phyloP scores from a whole-genome alignment of 2,329 filamentous ascomycete genomes.

The Aspergillus sp. region DNA sequence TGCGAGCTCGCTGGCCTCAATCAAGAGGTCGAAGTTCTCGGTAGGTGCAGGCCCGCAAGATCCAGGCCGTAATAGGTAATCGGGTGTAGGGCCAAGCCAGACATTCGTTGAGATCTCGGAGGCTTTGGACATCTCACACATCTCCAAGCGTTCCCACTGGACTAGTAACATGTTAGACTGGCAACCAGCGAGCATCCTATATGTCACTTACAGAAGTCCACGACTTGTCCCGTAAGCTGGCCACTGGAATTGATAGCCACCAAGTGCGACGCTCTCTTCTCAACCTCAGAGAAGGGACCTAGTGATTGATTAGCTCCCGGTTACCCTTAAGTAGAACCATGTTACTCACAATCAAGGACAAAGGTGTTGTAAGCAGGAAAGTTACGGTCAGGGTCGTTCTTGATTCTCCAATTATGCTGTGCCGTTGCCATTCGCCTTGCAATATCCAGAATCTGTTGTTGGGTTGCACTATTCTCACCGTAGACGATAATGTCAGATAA shows the following conservation, averaged over 20 bases:
- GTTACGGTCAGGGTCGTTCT: slow-evolving; percentile 58
- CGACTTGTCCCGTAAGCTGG: slow-evolving; percentile 70
- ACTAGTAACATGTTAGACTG: slow-evolving; percentile 43
- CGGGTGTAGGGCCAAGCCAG: slow-evolving; percentile 84
- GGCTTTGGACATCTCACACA: slow-evolving; percentile 88
- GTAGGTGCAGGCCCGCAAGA: slow-evolving; percentile 50
- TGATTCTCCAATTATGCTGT: slow-evolving; percentile 72
- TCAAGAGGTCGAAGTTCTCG: slow-evolving; percentile 73
- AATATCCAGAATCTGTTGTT: slow-evolving; percentile 65
- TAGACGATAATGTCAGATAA: slow-evolving; percentile 94
- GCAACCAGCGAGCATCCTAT: slow-evolving; percentile 1
- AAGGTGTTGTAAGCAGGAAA: slow-evolving; percentile 82
- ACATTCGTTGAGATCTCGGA: slow-evolving; percentile 89
- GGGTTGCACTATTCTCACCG: slow-evolving; percentile 66
- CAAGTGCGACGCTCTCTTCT: slow-evolving; percentile 67
- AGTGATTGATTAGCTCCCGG: slow-evolving; percentile 41
- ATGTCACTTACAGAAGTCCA: slow-evolving; percentile 72
- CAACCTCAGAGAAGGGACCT: slow-evolving; percentile 69
- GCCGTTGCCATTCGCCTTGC: slow-evolving; percentile 69
- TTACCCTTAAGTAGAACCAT: not conserved
- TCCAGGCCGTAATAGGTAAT: slow-evolving; percentile 56
- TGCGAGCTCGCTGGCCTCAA: slow-evolving; percentile 86
- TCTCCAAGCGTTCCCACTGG: slow-evolving; percentile 83
- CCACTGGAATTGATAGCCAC: slow-evolving; percentile 75
- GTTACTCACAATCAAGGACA: slow-evolving; percentile 59